These are phyloP conservation scores for Aspergillus carbonarius DNA, from an alignment of 2,329 filamentous ascomycete genomes.

Conservation along the genomic window DNA sequence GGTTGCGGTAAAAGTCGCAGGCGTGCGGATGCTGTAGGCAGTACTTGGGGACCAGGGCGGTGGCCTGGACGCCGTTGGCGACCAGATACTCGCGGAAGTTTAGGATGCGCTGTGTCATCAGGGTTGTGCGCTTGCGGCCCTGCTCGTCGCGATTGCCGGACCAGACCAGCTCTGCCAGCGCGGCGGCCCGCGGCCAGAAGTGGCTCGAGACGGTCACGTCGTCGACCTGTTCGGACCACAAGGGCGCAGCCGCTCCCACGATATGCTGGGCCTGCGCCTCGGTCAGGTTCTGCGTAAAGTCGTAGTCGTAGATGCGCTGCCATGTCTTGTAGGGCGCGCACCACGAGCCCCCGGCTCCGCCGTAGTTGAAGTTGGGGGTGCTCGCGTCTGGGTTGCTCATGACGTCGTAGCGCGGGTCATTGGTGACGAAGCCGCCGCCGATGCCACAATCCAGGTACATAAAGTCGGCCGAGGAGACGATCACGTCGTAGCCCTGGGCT, in stretches of 20 bases:
- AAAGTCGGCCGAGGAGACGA: constrained; percentile 58
- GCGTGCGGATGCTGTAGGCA: constrained; percentile 59
- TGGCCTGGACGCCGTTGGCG: constrained; percentile 53
- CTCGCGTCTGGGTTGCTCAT: constrained; percentile 51
- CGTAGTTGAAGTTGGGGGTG: constrained; percentile 55
- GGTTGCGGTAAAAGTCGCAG: constrained; percentile 56
- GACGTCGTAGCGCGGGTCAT: constrained; percentile 58
- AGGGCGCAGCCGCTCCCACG: constrained; percentile 52
- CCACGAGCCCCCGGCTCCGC: constrained; percentile 56
- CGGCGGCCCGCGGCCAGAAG: constrained; percentile 59
- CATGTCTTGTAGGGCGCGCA: constrained; percentile 60
- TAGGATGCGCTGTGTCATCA: constrained; percentile 56
- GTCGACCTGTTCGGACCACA: constrained; percentile 58
- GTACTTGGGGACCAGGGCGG: constrained; percentile 57
- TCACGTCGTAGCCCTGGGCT: constrained; percentile 52
- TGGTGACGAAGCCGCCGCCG: constrained; percentile 56
- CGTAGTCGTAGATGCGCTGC: constrained; percentile 61
- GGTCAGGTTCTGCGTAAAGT: constrained; percentile 54
- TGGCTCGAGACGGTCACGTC: constrained; percentile 51
- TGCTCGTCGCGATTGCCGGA: constrained; percentile 53
- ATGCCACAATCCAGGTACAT: constrained; percentile 58
- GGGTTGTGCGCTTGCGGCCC: constrained; percentile 53
- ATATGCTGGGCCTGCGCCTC: constrained; percentile 49
- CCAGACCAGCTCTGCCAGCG: constrained; percentile 57
- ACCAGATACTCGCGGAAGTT: constrained; percentile 62